Conservation (phyloP, 306 rosid genomes). For the Sophora flavescens region DNA sequence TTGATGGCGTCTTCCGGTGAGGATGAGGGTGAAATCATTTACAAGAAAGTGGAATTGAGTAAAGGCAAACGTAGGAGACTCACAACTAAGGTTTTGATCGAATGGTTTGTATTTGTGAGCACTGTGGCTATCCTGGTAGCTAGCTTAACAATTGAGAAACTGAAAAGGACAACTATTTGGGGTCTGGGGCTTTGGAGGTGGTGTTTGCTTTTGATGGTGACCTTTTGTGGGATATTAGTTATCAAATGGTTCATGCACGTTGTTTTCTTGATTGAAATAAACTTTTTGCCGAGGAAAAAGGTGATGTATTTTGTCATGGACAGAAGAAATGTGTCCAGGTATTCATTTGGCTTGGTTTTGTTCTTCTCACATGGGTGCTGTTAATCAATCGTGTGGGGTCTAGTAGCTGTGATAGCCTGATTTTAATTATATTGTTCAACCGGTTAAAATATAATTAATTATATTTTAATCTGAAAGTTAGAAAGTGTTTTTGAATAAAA, state of each 20-base stretch:
- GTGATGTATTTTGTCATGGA: slow-evolving; percentile 95
- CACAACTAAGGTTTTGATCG: slow-evolving; percentile 55
- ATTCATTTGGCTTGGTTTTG: slow-evolving; percentile 74
- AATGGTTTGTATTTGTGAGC: slow-evolving; percentile 57
- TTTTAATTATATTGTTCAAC: too few relatives aligned
- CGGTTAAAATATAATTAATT: too few relatives aligned
- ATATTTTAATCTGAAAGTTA: too few relatives aligned
- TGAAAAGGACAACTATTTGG: slow-evolving; percentile 53
- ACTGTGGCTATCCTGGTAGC: slow-evolving; percentile 60
- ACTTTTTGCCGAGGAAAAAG: slow-evolving; percentile 81
- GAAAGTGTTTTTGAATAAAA: too few relatives aligned
- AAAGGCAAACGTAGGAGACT: slow-evolving; percentile 58
- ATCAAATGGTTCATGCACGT: slow-evolving; percentile 80
- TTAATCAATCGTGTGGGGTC: slow-evolving; percentile 63
- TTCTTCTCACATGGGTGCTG: slow-evolving; percentile 77
- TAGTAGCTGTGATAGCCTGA: too few relatives aligned
- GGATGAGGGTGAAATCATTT: slow-evolving; percentile 74
- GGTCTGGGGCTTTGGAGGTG: slow-evolving; percentile 84
- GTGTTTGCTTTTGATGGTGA: slow-evolving; percentile 79
- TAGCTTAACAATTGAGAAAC: slow-evolving; percentile 58
- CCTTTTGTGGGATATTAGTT: slow-evolving; percentile 78
- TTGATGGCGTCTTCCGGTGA: slow-evolving; percentile 56
- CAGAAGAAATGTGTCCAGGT: slow-evolving; percentile 79
- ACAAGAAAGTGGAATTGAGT: slow-evolving; percentile 63
- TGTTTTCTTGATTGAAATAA: slow-evolving; percentile 83